Percentiles rank a stretch among this genome's conserved stretches.
Evolutionary conservation across 2,329 filamentous ascomycete genomes (phyloP).

Genomic region (Ophiobolus disseminans): DNA sequence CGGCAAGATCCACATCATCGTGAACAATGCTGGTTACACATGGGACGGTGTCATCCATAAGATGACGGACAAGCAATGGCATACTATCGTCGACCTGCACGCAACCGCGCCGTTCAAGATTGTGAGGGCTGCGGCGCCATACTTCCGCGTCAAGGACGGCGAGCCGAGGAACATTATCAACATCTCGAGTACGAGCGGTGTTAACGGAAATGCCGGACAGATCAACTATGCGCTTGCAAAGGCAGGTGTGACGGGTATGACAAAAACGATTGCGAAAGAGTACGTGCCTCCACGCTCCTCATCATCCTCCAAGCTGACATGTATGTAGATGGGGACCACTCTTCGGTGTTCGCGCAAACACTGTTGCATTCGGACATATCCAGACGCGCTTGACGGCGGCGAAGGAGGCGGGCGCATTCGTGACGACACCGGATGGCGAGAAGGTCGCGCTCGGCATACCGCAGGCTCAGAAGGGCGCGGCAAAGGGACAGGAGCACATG

Average conservation of each 20-base stretch:
- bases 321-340: slow-evolving; percentile 72
- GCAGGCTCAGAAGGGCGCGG: slow-evolving; percentile 51
- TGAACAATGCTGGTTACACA: slow-evolving; percentile 91
- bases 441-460: slow-evolving; percentile 54
- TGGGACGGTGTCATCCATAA: slow-evolving; percentile 95
- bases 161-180: slow-evolving; percentile 82
- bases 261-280: slow-evolving; percentile 89
- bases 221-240: slow-evolving; percentile 88
- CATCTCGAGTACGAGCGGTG: slow-evolving; percentile 80
- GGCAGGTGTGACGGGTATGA: slow-evolving; percentile 81
- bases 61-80: slow-evolving; percentile 91
- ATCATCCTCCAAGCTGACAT: slow-evolving; percentile 5
- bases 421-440: slow-evolving; percentile 74
- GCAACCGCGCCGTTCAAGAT: slow-evolving; percentile 86
- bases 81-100: slow-evolving; percentile 84
- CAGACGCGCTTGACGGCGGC: slow-evolving; percentile 79
- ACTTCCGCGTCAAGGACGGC: slow-evolving; percentile 86
- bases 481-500: slow-evolving; percentile 51
- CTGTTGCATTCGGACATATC: slow-evolving; percentile 84
- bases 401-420: slow-evolving; percentile 83
- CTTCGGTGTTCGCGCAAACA: slow-evolving; percentile 84
- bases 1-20: slow-evolving; percentile 89
- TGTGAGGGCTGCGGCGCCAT: slow-evolving; percentile 77
- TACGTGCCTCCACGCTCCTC: slow-evolving; percentile 17
- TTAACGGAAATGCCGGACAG: slow-evolving; percentile 90